Evolutionary conservation across 768 basidiomycete genomes (phyloP).

Genomic region (Psilocybe cubensis): DNA sequence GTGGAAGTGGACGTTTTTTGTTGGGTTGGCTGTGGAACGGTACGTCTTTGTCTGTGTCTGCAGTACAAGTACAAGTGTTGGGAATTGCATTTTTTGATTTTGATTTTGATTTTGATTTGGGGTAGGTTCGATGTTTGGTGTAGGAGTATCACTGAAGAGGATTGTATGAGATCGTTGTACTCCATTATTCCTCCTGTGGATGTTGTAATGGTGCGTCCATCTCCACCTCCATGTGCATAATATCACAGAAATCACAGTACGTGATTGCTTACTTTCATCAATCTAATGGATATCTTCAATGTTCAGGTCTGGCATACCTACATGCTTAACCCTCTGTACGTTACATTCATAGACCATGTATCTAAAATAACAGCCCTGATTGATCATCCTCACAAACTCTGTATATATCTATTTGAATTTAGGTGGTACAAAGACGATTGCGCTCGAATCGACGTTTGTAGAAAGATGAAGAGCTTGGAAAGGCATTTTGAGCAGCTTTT

Average conservation of each 20-base stretch:
- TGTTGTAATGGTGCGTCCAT: slow-evolving; percentile 35
- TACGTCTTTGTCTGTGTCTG: no score
- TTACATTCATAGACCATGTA: background rate
- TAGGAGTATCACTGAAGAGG: slow-evolving; percentile 11
- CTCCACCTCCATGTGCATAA: no score
- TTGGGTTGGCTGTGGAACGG: slow-evolving; percentile 40
- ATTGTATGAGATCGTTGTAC: slow-evolving; percentile 8
- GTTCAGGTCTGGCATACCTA: slow-evolving; percentile 40
- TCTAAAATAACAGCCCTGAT: background rate
- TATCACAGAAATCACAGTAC: no score
- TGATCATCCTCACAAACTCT: background rate
- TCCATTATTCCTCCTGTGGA: slow-evolving; percentile 37
- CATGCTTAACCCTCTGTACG: slow-evolving; percentile 33
- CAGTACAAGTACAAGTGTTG: no score
- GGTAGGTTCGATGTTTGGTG: slow-evolving; percentile 36
- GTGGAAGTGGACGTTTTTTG: slow-evolving; percentile 39
- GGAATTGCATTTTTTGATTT: background rate
- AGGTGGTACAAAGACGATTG: slow-evolving; percentile 40
- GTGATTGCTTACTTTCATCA: no score
- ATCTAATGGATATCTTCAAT: no score
- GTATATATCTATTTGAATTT: no score
- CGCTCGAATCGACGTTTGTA: slow-evolving; percentile 22
- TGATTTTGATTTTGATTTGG: no score
- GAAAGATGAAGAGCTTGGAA: slow-evolving; percentile 24
- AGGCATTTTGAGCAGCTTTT: slow-evolving; percentile 12